Conservation (phyloP, 768 basidiomycete genomes). For the Podaxis sp. region DNA sequence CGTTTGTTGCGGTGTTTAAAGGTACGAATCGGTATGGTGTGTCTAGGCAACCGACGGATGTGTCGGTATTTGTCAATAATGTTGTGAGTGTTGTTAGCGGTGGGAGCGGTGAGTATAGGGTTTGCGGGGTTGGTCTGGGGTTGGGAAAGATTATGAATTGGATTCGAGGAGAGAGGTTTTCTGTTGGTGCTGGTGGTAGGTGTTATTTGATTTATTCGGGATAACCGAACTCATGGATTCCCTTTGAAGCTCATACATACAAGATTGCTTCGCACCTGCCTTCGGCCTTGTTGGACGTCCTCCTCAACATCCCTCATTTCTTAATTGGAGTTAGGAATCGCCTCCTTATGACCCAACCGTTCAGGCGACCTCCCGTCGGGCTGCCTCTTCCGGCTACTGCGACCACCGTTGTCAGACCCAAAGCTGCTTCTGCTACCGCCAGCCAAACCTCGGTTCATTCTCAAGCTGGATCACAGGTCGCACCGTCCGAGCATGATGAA, state of each 20-base stretch:
- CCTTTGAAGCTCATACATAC: constrained; percentile 63
- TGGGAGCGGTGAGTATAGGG: constrained; percentile 44
- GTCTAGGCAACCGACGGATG: constrained; percentile 54
- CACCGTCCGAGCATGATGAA: constrained; percentile 35
- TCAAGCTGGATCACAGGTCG: constrained; percentile 13
- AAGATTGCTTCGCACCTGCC: constrained; percentile 71
- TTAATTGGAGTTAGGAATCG: constrained; percentile 63
- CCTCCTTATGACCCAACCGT: constrained; percentile 53
- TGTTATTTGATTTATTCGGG: constrained; percentile 5
- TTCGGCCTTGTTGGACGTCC: constrained; percentile 55
- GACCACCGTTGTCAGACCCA: constrained; percentile 12
- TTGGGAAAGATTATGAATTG: constrained; percentile 53
- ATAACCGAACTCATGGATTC: constrained; percentile 9
- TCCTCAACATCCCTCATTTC: constrained; percentile 67
- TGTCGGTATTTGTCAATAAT: constrained; percentile 56
- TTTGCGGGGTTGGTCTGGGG: constrained; percentile 45
- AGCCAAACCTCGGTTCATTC: constrained; percentile 2
- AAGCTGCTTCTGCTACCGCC: constrained; percentile 14
- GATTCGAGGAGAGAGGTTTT: constrained; percentile 66
- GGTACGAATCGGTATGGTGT: constrained; percentile 39
- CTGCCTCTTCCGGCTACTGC: constrained; percentile 26
- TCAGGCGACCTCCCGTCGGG: constrained; percentile 33
- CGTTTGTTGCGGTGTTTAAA: constrained; percentile 34
- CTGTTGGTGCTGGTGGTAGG: constrained; percentile 80
- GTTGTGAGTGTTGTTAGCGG: constrained; percentile 61